These are phyloP conservation scores for Dictyostelium firmibasis DNA, from an alignment of 78 protist species.

Conservation along the genomic window DNA sequence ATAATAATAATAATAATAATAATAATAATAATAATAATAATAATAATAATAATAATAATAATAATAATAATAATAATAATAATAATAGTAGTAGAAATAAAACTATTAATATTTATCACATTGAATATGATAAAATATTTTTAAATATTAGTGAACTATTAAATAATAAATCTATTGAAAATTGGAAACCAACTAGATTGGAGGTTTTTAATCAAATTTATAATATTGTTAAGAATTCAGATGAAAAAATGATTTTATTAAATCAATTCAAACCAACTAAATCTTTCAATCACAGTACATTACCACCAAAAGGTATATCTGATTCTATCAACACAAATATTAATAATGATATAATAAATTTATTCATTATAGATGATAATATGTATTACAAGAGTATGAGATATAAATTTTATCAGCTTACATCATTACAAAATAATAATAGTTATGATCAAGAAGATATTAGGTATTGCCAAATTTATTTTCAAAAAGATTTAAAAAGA, in stretches of 20 bases:
- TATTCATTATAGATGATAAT: constrained; percentile 11
- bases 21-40: neutral
- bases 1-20: neutral
- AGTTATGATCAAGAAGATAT: neutral
- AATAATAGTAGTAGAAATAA: too few relatives aligned
- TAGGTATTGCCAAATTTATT: constrained; percentile 18
- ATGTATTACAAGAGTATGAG: constrained; percentile 29
- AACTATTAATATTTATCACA: neutral
- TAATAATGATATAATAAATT: neutral
- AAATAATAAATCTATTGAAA: neutral
- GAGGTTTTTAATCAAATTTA: neutral
- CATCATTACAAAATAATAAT: neutral
- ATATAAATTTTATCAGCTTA: constrained; percentile 10
- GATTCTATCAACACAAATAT: too few relatives aligned
- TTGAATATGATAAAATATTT: constrained; percentile 5
- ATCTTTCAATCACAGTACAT: neutral
- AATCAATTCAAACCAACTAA: neutral
- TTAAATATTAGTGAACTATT: neutral
- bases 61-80: too few relatives aligned
- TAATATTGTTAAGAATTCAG: neutral
- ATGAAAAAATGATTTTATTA: neutral
- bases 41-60: neutral
- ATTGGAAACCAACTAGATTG: constrained; percentile 2
- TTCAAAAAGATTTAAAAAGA: neutral
- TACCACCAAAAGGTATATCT: too few relatives aligned